A percentile compares a stretch with the other conserved stretches of the same genome.
Conservation (phyloP, 1,139 yeast genomes). For the Sugiyamaella neomexicana region DNA sequence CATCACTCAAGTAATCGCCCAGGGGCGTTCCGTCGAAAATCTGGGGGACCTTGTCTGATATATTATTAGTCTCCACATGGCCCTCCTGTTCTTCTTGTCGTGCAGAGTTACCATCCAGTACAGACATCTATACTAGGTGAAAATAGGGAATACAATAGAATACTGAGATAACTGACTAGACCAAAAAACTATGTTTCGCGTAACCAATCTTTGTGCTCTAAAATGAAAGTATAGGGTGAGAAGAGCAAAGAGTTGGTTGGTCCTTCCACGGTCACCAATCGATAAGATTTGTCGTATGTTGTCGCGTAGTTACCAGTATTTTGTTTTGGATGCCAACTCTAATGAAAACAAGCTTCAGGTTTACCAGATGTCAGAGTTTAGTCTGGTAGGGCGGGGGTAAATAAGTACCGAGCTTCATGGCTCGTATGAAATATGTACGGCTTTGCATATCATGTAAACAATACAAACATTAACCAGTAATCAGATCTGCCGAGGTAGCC, state of each 20-base stretch:
- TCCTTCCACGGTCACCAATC: not conserved
- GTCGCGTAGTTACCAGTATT: not conserved
- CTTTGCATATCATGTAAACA: constrained; percentile 7
- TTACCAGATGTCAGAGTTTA: not conserved
- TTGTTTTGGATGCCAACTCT: not conserved
- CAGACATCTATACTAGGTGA: not conserved
- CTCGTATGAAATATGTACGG: constrained; percentile 3
- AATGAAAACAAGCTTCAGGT: not conserved
- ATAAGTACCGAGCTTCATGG: not conserved
- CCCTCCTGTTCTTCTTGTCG: not conserved
- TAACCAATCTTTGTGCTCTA: not conserved
- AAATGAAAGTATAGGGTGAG: constrained; percentile 14
- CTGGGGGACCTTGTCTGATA: too few species aligned
- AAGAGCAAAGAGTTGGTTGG: not conserved
- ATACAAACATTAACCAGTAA: not conserved
- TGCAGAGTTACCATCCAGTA: not conserved
- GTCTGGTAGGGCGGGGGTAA: constrained; percentile 1
- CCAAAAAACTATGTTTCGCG: not conserved
- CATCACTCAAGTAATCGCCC: constrained; percentile 35
- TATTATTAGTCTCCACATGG: not conserved
- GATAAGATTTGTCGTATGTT: not conserved
- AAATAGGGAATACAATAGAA: not conserved
- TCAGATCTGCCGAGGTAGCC: constrained; percentile 3
- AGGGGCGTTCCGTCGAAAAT: constrained; percentile 39
- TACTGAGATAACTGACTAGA: not conserved